phyloP scores from a whole-genome alignment of 1,284 basidiomycete species.

The Sphaerobolus stellatus region DNA sequence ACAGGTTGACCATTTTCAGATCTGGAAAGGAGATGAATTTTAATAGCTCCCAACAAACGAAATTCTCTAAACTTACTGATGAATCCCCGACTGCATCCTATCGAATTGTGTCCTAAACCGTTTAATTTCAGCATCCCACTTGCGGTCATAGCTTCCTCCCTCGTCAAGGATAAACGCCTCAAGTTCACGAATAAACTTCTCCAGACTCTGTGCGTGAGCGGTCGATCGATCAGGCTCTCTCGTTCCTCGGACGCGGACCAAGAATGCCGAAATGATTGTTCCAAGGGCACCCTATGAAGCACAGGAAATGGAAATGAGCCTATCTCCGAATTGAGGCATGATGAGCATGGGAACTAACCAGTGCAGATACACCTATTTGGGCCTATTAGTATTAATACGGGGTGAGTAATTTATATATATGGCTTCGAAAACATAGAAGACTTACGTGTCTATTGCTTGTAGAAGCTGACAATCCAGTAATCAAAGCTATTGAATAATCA shows the following conservation, averaged over 20 bases:
- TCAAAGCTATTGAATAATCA: background rate
- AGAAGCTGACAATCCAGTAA: constrained; percentile 10
- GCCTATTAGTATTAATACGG: background rate
- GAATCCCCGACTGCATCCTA: constrained; percentile 3
- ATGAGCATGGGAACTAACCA: background rate
- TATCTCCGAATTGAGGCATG: background rate
- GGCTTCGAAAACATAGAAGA: background rate
- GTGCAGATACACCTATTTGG: constrained; percentile 9
- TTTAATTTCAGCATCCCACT: background rate
- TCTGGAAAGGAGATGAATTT: background rate
- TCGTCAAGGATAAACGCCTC: constrained; percentile 5
- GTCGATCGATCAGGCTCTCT: constrained; percentile 6
- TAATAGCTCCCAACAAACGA: background rate
- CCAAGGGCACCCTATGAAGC: background rate
- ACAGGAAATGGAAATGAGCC: background rate
- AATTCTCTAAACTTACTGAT: constrained; percentile 7
- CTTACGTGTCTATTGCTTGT: constrained; percentile 2
- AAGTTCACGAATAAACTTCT: constrained; percentile 10
- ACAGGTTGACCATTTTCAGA: constrained; percentile 11
- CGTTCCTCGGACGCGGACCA: constrained; percentile 8
- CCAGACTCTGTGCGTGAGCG: constrained; percentile 5
- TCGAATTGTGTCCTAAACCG: constrained; percentile 4
- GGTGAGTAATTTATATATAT: background rate
- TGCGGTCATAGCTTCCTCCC: constrained; percentile 1
- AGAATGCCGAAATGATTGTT: constrained; percentile 5